Base-by-base conservation (phyloP, 805 yeast genomes). In the Cyberlindnera xylosilytica region DNA sequence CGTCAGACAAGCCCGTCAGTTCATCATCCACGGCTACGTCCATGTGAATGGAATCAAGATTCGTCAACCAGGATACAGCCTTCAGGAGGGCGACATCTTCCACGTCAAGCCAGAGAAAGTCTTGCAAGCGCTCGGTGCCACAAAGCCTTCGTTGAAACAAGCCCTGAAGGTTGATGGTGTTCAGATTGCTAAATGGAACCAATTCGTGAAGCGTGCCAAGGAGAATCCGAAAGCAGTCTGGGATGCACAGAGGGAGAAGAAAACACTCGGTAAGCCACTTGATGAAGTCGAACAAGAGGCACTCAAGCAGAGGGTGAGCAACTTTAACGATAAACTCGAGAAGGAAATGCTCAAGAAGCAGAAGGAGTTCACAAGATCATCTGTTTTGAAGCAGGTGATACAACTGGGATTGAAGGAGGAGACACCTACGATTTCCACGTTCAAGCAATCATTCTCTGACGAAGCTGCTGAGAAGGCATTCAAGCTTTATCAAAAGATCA, bases 1-100 rank as follows among this genome's bases (percentile, higher is more conserved):
- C 7, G 79, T 88, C 4, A 81, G 97, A 71, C 98, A 91, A 66
- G 96, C 99, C 3, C 78, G 97, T 53, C 89, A 86, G 60, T 88
- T 85, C 56, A 81, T 93, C 46, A 64, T 86, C 13, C 80, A 79
- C 36, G 95, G 96, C 1, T 71, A 82, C 50, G 98, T 91, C 11
- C 69, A 72, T 49, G 98, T 91, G 30, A 93, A 91, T 60, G 97
- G 96, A 9, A 76, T 83, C 27, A 72, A 69, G 13, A 82, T 90
- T 47, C 76, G 74, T 54, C 87, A 85, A 54, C 96, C 97, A 4
- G 79, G 88, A 6, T 91, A 73, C 62, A 78, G 82, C 11, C 71
- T 91, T 56, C 69, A 75, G 49, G 79, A 91, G 12, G 98, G 98
- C 34, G 99, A 91, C 64, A 69, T 90, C 34, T 89, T 90, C 65